Percentiles rank a stretch among this genome's conserved stretches.
Evolutionary conservation across 129 eudicot species (phyloP).

Genomic region (Chrysanthemum lavandulifolium): DNA sequence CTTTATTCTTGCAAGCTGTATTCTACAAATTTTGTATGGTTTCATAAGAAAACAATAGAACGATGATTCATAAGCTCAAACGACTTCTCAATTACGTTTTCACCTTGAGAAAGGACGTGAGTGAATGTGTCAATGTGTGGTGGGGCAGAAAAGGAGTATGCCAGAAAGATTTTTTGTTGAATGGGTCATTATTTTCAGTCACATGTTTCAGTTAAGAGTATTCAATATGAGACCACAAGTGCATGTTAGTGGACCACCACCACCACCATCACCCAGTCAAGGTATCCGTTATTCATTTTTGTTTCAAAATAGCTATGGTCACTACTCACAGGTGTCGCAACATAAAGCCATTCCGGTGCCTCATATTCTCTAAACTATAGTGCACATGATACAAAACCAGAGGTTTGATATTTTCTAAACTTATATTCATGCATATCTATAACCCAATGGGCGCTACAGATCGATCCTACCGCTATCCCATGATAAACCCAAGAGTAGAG

Average conservation of each 20-base stretch:
- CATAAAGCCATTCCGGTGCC: conserved; percentile 9
- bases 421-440: background rate
- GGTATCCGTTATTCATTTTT: background rate
- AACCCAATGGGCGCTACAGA: no score
- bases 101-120: background rate
- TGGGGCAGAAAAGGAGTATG: conserved; percentile 1
- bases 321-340: background rate
- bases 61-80: background rate
- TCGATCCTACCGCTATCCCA: no score
- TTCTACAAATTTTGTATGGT: background rate
- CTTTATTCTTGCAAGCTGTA: no score
- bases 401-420: background rate
- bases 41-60: background rate
- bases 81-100: background rate
- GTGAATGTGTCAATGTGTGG: background rate
- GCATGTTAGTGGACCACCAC: conserved; percentile 28
- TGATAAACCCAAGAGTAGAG: no score
- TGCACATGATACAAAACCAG: background rate
- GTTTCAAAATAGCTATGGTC: background rate
- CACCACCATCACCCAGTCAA: background rate
- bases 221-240: conserved; percentile 4
- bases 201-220: background rate
- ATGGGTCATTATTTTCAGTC: conserved; percentile 23
- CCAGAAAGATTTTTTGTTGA: conserved; percentile 34
- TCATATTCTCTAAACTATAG: conserved; percentile 13